Conservation (phyloP, 2,329 filamentous ascomycete species). For the Monilinia vaccinii-corymbosi region DNA sequence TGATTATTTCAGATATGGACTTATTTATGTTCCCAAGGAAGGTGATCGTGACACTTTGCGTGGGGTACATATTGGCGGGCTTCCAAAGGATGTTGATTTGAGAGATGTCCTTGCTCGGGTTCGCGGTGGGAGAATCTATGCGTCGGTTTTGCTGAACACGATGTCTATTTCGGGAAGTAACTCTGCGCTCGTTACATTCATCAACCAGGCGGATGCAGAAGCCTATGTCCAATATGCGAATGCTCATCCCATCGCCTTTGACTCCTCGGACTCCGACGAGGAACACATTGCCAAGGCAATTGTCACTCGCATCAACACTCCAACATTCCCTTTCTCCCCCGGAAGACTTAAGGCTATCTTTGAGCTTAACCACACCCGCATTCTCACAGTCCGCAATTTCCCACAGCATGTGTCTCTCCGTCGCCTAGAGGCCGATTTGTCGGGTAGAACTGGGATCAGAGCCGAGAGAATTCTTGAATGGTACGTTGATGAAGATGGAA, state of each 20-base stretch:
- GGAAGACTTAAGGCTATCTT: neutral
- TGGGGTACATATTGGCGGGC: constrained; percentile 18
- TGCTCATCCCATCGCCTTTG: constrained; percentile 14
- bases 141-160: constrained; percentile 14
- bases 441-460: constrained; percentile 5
- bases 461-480: constrained; percentile 15
- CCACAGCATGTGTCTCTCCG: constrained; percentile 11
- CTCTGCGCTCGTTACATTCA: constrained; percentile 21
- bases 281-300: constrained; percentile 4
- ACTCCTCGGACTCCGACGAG: neutral
- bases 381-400: constrained; percentile 16
- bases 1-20: constrained; percentile 21
- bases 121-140: constrained; percentile 20
- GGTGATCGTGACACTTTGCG: constrained; percentile 17
- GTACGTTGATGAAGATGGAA: constrained; percentile 16
- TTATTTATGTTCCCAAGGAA: constrained; percentile 16
- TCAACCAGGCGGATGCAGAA: constrained; percentile 17
- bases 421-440: constrained; percentile 10
- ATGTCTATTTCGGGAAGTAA: constrained; percentile 9
- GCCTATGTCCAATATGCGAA: constrained; percentile 17
- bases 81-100: constrained; percentile 17
- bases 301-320: constrained; percentile 17
- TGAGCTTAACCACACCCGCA: constrained; percentile 9
- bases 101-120: constrained; percentile 21
- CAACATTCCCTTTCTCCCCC: constrained; percentile 18